Conservation (phyloP, 2,329 filamentous ascomycete species). For the Podosphaera fusca region DNA sequence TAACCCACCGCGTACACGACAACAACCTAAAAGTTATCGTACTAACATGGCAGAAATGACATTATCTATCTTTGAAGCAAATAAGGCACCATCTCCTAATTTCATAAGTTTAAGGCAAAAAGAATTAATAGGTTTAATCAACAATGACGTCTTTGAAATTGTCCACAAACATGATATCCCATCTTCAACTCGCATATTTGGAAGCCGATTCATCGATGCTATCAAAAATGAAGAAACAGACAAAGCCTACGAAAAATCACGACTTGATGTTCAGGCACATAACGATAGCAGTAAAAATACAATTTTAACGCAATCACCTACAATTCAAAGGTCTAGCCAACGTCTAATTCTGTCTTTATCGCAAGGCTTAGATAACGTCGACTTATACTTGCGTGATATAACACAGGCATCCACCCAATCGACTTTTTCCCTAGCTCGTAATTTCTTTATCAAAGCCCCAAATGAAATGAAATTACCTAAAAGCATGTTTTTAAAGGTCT, state of each 20-base stretch:
- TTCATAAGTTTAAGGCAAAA: not conserved
- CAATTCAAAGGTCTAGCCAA: not conserved
- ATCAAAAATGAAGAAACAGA: not conserved
- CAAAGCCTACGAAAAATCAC: constrained; percentile 3
- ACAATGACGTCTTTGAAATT: not conserved
- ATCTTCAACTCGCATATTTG: no score
- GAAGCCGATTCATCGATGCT: no score
- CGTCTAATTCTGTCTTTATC: not conserved
- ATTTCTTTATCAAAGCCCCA: not conserved
- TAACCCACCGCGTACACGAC: not conserved
- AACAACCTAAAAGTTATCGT: not conserved
- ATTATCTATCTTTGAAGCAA: not conserved
- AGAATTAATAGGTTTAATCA: not conserved
- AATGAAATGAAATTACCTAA: not conserved
- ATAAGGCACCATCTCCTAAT: not conserved
- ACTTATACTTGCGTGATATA: not conserved
- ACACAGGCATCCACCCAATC: not conserved
- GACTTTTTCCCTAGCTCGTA: not conserved
- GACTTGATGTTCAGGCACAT: constrained; percentile 4
- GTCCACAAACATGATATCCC: no score
- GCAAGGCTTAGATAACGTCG: not conserved
- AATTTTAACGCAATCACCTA: not conserved
- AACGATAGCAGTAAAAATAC: not conserved
- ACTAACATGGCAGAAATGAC: not conserved
- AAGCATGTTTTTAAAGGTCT: not conserved